phyloP scores from a whole-genome alignment of 495 filamentous ascomycete species.

The Durotheca rogersii region DNA sequence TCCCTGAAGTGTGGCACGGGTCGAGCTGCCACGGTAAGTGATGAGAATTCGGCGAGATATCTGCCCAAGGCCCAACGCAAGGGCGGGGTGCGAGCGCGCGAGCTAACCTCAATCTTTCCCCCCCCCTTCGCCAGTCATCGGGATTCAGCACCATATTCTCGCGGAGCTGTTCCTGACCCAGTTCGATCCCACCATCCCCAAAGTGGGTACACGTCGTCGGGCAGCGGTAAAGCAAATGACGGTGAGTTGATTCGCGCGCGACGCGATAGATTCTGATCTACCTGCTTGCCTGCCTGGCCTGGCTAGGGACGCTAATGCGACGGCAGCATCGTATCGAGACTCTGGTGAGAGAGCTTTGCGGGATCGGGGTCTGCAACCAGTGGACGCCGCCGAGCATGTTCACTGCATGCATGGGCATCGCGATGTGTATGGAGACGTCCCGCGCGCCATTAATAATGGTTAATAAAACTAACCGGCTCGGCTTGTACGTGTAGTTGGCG shows the following conservation, averaged over 20 bases:
- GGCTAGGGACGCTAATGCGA: conserved; percentile 3
- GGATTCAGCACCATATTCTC: conserved; percentile 55
- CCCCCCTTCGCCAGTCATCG: conserved; percentile 50
- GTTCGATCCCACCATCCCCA: conserved; percentile 46
- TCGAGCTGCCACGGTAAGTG: conserved; percentile 50
- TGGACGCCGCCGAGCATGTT: conserved; percentile 56
- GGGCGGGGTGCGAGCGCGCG: too few species aligned
- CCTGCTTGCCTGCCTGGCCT: too few species aligned
- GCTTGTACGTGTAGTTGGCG: conserved; percentile 53
- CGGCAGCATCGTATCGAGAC: conserved; percentile 44
- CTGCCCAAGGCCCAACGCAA: background rate
- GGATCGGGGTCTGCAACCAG: conserved; percentile 52
- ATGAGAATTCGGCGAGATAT: background rate
- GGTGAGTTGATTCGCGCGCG: conserved; percentile 18
- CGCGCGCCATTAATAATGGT: background rate
- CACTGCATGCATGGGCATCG: conserved; percentile 55
- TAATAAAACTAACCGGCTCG: conserved; percentile 13
- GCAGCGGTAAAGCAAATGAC: conserved; percentile 36
- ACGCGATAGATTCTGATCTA: background rate
- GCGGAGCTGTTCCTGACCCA: conserved; percentile 50
- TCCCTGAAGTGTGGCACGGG: conserved; percentile 51
- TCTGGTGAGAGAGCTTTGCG: conserved; percentile 50
- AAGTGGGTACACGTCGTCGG: conserved; percentile 36
- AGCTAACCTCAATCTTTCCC: background rate
- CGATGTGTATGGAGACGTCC: conserved; percentile 45